A percentile compares a stretch with the other conserved stretches of the same genome.
Evolutionary conservation across 805 yeast species (phyloP).

Genomic region (Grigorovia humatica): DNA sequence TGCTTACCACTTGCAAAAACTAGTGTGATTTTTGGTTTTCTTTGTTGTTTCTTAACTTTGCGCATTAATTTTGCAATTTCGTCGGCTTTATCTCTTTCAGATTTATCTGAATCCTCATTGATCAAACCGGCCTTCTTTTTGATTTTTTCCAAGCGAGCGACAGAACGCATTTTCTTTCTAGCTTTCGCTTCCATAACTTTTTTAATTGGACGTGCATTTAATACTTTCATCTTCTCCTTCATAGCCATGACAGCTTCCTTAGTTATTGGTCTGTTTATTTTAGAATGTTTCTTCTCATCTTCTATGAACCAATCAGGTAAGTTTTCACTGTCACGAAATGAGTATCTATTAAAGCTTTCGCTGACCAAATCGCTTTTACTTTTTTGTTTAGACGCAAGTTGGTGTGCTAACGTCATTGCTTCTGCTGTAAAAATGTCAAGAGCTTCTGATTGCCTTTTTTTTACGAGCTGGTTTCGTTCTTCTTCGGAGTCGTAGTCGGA

Average conservation of each 20-base stretch:
- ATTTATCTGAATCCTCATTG: conserved; percentile 75
- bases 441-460: conserved; percentile 44
- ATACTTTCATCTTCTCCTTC: conserved; percentile 61
- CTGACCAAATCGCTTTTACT: conserved; percentile 77
- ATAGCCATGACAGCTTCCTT: conserved; percentile 82
- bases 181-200: conserved; percentile 98
- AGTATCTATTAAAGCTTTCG: conserved; percentile 84
- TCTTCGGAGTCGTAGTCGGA: conserved; percentile 44
- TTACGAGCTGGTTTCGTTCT: conserved; percentile 36
- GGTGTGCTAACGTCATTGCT: conserved; percentile 97
- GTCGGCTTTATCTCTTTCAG: conserved; percentile 90
- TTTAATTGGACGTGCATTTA: conserved; percentile 96
- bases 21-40: conserved; percentile 74
- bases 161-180: conserved; percentile 88
- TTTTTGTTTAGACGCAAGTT: conserved; percentile 81
- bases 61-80: conserved; percentile 82
- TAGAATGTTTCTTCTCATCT: conserved; percentile 81
- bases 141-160: conserved; percentile 73
- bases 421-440: conserved; percentile 85
- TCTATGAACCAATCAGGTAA: conserved; percentile 96
- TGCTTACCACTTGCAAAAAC: conserved; percentile 83
- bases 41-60: conserved; percentile 61
- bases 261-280: conserved; percentile 82
- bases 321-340: conserved; percentile 84
- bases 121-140: conserved; percentile 89